These are phyloP conservation scores for Coemansia brasiliensis DNA, from an alignment of 192 early-diverging fungal genomes.

Conservation along the genomic window DNA sequence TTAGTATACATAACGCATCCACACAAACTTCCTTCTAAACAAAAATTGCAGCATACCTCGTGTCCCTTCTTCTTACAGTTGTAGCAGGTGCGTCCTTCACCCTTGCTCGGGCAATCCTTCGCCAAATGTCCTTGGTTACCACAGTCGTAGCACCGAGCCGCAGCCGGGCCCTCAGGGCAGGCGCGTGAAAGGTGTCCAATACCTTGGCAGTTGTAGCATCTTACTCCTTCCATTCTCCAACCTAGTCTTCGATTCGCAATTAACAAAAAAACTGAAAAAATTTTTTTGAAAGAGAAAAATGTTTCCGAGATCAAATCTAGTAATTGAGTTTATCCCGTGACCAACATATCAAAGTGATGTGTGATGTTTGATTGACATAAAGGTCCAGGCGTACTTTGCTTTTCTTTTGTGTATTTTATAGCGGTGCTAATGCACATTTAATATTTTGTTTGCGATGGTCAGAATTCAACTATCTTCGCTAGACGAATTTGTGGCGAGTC, in stretches of 20 bases:
- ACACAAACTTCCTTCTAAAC: conserved; percentile 11
- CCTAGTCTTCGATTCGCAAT: too few relatives aligned
- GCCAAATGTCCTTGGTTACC: conserved; percentile 49
- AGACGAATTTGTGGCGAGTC: conserved; percentile 42
- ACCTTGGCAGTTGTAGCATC: conserved; percentile 61
- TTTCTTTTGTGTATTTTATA: background rate
- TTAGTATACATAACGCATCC: background rate
- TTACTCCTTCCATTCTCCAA: background rate
- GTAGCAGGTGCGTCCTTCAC: conserved; percentile 41
- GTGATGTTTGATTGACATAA: too few relatives aligned
- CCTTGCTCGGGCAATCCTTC: conserved; percentile 36
- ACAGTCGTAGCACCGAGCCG: conserved; percentile 59
- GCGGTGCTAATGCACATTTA: conserved; percentile 1
- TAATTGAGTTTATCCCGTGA: too few relatives aligned
- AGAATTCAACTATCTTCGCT: conserved; percentile 46
- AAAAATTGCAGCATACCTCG: conserved; percentile 13
- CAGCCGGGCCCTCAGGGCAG: conserved; percentile 48
- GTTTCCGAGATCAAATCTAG: too few relatives aligned
- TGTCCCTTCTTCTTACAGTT: conserved; percentile 56
- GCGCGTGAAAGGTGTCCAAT: conserved; percentile 55
- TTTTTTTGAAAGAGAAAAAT: too few relatives aligned
- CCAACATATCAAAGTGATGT: too few relatives aligned
- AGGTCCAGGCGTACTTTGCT: background rate
- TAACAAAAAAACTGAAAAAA: too few relatives aligned
- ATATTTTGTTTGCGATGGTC: conserved; percentile 17